These are phyloP conservation scores for Penicillium coprophilum DNA, from an alignment of 495 filamentous ascomycete species.

Conservation along the genomic window DNA sequence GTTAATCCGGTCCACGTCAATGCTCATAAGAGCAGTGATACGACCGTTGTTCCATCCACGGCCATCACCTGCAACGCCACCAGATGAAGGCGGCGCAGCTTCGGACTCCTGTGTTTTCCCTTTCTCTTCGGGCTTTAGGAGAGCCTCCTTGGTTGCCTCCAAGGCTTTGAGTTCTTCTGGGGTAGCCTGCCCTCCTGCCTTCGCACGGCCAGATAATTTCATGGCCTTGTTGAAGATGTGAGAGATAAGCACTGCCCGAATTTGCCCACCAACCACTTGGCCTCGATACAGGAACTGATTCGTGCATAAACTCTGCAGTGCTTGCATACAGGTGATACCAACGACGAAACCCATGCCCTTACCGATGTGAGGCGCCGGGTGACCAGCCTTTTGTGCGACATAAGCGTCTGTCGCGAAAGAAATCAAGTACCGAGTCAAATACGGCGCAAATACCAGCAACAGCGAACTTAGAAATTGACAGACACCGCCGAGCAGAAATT, in stretches of 20 bases:
- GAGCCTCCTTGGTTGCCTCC: conserved; percentile 45
- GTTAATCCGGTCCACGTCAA: conserved; percentile 88
- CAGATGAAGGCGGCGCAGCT: conserved; percentile 21
- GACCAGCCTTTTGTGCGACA: conserved; percentile 46
- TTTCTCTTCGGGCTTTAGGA: conserved; percentile 38
- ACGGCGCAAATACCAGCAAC: conserved; percentile 72
- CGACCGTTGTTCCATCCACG: conserved; percentile 88
- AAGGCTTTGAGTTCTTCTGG: conserved; percentile 38
- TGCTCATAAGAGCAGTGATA: conserved; percentile 88
- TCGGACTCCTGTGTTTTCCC: conserved; percentile 18
- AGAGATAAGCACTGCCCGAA: conserved; percentile 69
- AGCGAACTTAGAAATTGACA: conserved; percentile 73
- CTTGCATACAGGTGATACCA: conserved; percentile 75
- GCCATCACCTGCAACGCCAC: conserved; percentile 61
- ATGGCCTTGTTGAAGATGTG: conserved; percentile 80
- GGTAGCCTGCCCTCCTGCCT: conserved; percentile 59
- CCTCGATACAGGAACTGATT: conserved; percentile 83
- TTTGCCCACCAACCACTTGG: conserved; percentile 76
- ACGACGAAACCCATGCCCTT: conserved; percentile 71
- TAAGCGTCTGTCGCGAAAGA: conserved; percentile 79
- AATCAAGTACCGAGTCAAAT: conserved; percentile 72
- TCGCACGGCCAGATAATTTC: conserved; percentile 75
- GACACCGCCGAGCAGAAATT: conserved; percentile 80
- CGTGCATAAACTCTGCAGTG: conserved; percentile 65
- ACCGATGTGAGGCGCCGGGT: conserved; percentile 59